Evolutionary conservation across 2,329 filamentous ascomycete species (phyloP).

Genomic region (Ophiocordyceps camponoti-rufipedis): DNA sequence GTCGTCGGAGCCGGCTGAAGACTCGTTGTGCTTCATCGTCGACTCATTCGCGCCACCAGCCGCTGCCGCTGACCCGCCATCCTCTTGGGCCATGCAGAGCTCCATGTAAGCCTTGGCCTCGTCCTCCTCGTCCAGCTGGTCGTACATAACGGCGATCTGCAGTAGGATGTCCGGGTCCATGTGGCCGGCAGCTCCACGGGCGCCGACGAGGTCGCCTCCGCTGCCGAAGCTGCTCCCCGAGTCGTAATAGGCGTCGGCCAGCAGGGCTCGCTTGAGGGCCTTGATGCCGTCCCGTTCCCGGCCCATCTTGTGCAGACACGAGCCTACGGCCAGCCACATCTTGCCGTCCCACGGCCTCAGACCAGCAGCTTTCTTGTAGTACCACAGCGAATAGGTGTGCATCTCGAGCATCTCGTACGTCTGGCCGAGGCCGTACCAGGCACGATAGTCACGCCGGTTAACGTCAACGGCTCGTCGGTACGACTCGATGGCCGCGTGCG

Average conservation of each 20-base stretch:
- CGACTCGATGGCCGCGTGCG: slow-evolving; percentile 90
- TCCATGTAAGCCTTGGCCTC: slow-evolving; percentile 93
- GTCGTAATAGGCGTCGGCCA: slow-evolving; percentile 77
- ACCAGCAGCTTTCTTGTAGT: slow-evolving; percentile 89
- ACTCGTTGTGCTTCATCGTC: slow-evolving; percentile 37
- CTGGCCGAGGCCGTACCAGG: slow-evolving; percentile 94
- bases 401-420: slow-evolving; percentile 97
- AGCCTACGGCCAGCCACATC: slow-evolving; percentile 95
- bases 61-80: slow-evolving; percentile 38
- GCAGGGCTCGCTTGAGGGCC: slow-evolving; percentile 77
- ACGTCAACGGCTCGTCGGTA: slow-evolving; percentile 91
- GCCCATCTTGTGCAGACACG: slow-evolving; percentile 79
- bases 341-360: slow-evolving; percentile 92
- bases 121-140: slow-evolving; percentile 56
- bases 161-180: slow-evolving; percentile 84
- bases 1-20: slow-evolving; percentile 20
- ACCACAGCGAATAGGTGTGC: slow-evolving; percentile 93
- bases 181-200: slow-evolving; percentile 32
- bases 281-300: slow-evolving; percentile 83
- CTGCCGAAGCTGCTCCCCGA: slow-evolving; percentile 35
- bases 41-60: slow-evolving; percentile 24
- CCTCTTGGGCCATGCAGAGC: slow-evolving; percentile 80
- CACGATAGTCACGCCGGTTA: slow-evolving; percentile 88
- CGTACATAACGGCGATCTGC: slow-evolving; percentile 80
- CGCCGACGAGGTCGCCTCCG: slow-evolving; percentile 24